Conservation (phyloP, 805 yeast species). For the Blastobotrys attinorum region DNA sequence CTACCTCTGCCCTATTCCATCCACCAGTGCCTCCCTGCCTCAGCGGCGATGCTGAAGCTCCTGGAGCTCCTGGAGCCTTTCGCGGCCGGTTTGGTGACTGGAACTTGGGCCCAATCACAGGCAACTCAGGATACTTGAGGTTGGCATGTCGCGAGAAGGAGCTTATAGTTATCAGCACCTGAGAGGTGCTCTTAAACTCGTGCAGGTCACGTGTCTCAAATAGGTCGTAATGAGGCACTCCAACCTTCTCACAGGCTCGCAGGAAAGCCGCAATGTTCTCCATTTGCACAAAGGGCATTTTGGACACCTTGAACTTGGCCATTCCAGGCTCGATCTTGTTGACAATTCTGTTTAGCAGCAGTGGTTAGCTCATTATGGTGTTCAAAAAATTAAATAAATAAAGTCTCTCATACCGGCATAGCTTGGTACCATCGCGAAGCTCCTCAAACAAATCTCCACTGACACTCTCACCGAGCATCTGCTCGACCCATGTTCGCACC, state of each 20-base stretch:
- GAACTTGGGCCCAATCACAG: slow-evolving; percentile 53
- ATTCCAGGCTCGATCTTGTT: slow-evolving; percentile 33
- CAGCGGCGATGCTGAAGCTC: too few species aligned
- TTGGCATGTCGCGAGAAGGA: slow-evolving; percentile 66
- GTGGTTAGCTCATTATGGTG: not conserved
- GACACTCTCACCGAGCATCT: slow-evolving; percentile 29
- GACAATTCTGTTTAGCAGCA: slow-evolving; percentile 23
- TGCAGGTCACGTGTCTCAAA: slow-evolving; percentile 73
- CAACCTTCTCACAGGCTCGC: slow-evolving; percentile 49
- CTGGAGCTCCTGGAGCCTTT: too few species aligned
- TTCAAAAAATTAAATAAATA: not conserved
- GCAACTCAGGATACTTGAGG: slow-evolving; percentile 41
- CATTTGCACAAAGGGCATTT: slow-evolving; percentile 72
- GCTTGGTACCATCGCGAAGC: slow-evolving; percentile 53
- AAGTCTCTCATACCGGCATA: slow-evolving; percentile 34
- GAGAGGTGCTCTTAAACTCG: slow-evolving; percentile 70
- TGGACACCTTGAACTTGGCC: slow-evolving; percentile 47
- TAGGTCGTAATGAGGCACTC: slow-evolving; percentile 73
- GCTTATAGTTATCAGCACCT: slow-evolving; percentile 64
- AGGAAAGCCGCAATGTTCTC: slow-evolving; percentile 74
- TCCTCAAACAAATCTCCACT: slow-evolving; percentile 43
- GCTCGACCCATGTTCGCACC: slow-evolving; percentile 46
- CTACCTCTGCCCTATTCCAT: too few species aligned
- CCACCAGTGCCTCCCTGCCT: too few species aligned
- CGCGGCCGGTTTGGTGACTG: slow-evolving; percentile 18